phyloP scores from a whole-genome alignment of 2,329 filamentous ascomycete genomes.

The Trichoderma arundinaceum region DNA sequence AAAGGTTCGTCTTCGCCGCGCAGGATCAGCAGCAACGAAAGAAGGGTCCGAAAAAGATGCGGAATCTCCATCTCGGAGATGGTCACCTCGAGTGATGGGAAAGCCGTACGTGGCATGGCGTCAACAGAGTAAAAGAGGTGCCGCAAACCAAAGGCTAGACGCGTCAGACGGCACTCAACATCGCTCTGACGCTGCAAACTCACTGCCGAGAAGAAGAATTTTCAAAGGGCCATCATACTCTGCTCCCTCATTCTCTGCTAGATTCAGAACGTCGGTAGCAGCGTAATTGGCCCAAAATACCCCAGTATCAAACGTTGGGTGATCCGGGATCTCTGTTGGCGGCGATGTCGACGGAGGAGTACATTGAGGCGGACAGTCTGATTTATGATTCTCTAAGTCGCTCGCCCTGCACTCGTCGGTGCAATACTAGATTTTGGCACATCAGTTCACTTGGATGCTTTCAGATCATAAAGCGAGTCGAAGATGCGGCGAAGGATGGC shows the following conservation, averaged over 20 bases:
- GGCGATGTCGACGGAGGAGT: not conserved
- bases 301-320: not conserved
- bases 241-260: conserved; percentile 39
- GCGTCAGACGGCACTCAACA: not conserved
- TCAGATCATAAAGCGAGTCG: not conserved
- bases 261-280: conserved; percentile 39
- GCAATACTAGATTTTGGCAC: conserved; percentile 35
- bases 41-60: conserved; percentile 27
- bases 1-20: conserved; percentile 26
- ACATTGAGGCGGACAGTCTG: not conserved
- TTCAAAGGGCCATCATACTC: conserved; percentile 35
- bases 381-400: conserved; percentile 31
- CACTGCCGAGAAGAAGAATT: conserved; percentile 38
- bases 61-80: conserved; percentile 28
- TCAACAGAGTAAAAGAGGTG: conserved; percentile 39
- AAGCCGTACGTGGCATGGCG: conserved; percentile 35
- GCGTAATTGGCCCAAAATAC: conserved; percentile 35
- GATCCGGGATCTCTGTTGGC: not conserved
- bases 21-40: conserved; percentile 32
- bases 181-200: not conserved
- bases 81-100: conserved; percentile 29
- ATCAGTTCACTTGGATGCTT: not conserved
- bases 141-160: conserved; percentile 36
- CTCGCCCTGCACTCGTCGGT: conserved; percentile 32
- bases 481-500: not conserved